Evolutionary conservation across 2,329 filamentous ascomycete species (phyloP).

Genomic region (Alternaria solani): DNA sequence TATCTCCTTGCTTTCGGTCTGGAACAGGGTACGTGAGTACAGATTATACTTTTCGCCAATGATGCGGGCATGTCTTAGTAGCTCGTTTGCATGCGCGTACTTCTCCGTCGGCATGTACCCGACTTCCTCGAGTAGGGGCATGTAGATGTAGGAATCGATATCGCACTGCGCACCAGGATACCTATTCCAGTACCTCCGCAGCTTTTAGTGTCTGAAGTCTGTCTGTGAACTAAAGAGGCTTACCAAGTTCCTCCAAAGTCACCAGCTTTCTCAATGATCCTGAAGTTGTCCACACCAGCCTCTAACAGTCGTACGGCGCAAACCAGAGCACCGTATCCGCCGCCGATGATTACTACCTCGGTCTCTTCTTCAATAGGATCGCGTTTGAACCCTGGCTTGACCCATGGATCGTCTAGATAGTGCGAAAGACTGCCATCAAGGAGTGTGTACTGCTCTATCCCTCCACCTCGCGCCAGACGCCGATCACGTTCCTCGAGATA

Average conservation of each 20-base stretch:
- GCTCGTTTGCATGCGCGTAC: conserved; percentile 56
- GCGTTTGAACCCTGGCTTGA: conserved; percentile 33
- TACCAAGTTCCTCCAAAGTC: conserved; percentile 59
- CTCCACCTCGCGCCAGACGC: conserved; percentile 34
- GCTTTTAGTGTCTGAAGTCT: conserved; percentile 11
- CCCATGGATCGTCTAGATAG: conserved; percentile 42
- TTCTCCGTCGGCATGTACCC: conserved; percentile 63
- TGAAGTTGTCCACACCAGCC: conserved; percentile 45
- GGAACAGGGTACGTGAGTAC: conserved; percentile 52
- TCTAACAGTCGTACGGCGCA: conserved; percentile 50
- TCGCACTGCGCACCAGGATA: conserved; percentile 36
- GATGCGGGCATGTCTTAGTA: conserved; percentile 57
- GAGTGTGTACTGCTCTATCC: conserved; percentile 39
- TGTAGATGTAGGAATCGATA: conserved; percentile 43
- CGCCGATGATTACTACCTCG: conserved; percentile 53
- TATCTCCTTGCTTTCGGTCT: conserved; percentile 54
- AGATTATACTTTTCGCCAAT: conserved; percentile 58
- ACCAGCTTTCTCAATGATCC: conserved; percentile 54
- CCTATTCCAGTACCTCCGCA: conserved; percentile 54
- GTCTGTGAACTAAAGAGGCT: not conserved
- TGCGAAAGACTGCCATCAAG: conserved; percentile 36
- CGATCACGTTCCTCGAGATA: conserved; percentile 42
- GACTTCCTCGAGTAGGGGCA: conserved; percentile 34
- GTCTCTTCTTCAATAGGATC: conserved; percentile 39
- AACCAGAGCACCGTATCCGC: conserved; percentile 56